Percentiles rank a stretch among this genome's conserved stretches.
Conservation (phyloP, 2,329 filamentous ascomycete genomes). For the Furcasterigmium sp. region DNA sequence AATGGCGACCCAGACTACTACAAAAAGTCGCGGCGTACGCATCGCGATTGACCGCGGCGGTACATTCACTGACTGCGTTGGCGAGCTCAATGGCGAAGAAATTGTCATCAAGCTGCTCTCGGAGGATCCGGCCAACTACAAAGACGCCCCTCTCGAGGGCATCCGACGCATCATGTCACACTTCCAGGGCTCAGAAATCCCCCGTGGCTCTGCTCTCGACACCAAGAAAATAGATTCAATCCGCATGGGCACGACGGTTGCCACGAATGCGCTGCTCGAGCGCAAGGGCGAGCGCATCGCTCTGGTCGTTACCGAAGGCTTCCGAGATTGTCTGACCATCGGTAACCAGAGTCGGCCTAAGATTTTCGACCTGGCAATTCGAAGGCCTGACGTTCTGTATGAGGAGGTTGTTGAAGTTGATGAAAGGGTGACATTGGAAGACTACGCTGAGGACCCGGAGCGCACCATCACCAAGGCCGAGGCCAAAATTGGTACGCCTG, state of each 20-base stretch:
- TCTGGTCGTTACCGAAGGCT: conserved; percentile 81
- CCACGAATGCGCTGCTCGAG: conserved; percentile 86
- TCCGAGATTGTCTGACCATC: conserved; percentile 82
- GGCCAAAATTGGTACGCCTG: conserved; percentile 42
- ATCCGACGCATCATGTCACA: conserved; percentile 80
- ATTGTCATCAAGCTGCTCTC: conserved; percentile 84
- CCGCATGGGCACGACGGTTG: conserved; percentile 93
- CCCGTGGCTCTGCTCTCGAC: conserved; percentile 73
- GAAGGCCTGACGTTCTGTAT: conserved; percentile 83
- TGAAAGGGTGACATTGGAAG: conserved; percentile 85
- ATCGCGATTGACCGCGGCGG: conserved; percentile 79
- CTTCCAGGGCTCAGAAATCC: conserved; percentile 71
- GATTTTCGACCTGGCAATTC: conserved; percentile 87
- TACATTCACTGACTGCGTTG: conserved; percentile 90
- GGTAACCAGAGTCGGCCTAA: conserved; percentile 85
- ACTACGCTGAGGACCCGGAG: conserved; percentile 76
- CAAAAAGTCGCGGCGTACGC: conserved; percentile 52
- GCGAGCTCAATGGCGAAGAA: conserved; percentile 73
- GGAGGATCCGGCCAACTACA: conserved; percentile 85
- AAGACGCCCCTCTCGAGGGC: conserved; percentile 85
- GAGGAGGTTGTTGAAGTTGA: conserved; percentile 82
- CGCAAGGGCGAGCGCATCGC: conserved; percentile 86
- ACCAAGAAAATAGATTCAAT: conserved; percentile 84
- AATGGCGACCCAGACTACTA: too few relatives aligned
- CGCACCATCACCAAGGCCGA: conserved; percentile 38